phyloP scores from a whole-genome alignment of 2,329 filamentous ascomycete species.

The Spiromastix sp. region DNA sequence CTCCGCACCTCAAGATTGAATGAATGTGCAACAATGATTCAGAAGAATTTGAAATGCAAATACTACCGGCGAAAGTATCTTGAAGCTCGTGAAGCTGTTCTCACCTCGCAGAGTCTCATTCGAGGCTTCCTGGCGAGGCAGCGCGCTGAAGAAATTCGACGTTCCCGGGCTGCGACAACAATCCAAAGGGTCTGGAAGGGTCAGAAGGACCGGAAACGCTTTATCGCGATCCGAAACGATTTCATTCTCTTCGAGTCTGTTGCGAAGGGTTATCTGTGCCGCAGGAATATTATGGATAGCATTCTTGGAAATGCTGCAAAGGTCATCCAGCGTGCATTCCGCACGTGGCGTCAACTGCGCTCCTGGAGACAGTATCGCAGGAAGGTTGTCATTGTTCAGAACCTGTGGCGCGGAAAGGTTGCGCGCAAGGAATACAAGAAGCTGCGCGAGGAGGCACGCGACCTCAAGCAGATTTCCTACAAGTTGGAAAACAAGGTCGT shows the following conservation, averaged over 20 bases:
- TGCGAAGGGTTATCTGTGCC: conserved; percentile 83
- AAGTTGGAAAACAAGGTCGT: conserved; percentile 99
- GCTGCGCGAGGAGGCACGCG: conserved; percentile 86
- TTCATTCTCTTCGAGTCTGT: conserved; percentile 80
- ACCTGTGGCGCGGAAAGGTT: conserved; percentile 74
- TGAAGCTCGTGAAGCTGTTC: conserved; percentile 70
- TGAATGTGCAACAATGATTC: conserved; percentile 91
- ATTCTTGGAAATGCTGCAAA: conserved; percentile 84
- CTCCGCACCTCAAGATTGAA: conserved; percentile 82
- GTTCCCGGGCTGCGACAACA: conserved; percentile 76
- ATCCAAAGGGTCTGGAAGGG: conserved; percentile 95
- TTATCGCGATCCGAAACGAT: conserved; percentile 67
- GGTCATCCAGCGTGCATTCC: conserved; percentile 84
- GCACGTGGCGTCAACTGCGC: conserved; percentile 65
- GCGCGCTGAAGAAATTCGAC: conserved; percentile 68
- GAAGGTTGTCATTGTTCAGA: conserved; percentile 84
- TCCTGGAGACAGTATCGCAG: conserved; percentile 81
- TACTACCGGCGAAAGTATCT: conserved; percentile 91
- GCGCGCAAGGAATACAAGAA: conserved; percentile 82
- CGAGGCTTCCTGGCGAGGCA: conserved; percentile 70
- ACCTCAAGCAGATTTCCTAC: conserved; percentile 98
- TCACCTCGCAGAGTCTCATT: conserved; percentile 66
- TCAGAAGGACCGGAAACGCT: conserved; percentile 76
- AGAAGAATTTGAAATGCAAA: conserved; percentile 93
- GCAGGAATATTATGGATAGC: conserved; percentile 88